Evolutionary conservation across 139 green algal species (phyloP).

Genomic region (Deuterostichococcus epilithicus): DNA sequence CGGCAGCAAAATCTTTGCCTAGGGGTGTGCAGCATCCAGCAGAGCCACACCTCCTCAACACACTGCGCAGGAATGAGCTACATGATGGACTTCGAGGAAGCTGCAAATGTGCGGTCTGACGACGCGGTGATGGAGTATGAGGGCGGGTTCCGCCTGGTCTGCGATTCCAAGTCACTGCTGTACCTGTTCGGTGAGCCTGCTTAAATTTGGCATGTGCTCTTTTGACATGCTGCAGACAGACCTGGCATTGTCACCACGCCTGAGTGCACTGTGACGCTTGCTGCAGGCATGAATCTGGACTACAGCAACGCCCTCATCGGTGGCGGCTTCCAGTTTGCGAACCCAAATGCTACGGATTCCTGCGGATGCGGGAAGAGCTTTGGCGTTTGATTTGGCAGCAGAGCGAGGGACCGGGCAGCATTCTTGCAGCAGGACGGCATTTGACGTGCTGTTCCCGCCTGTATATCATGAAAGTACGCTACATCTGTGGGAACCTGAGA

Average conservation of each 20-base stretch:
- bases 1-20: not conserved
- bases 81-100: conserved; percentile 84
- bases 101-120: conserved; percentile 53
- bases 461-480: too few species aligned
- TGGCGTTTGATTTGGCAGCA: conserved; percentile 42
- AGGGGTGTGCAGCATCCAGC: too few species aligned
- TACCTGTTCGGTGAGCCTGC: conserved; percentile 80
- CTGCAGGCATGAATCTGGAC: conserved; percentile 55
- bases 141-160: conserved; percentile 58
- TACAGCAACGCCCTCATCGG: conserved; percentile 79
- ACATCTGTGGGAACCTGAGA: too few species aligned
- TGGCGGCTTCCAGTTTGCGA: conserved; percentile 79
- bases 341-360: conserved; percentile 75
- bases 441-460: not conserved
- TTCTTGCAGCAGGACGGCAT: not conserved
- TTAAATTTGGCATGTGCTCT: not conserved
- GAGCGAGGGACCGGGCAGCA: not conserved
- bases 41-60: not conserved
- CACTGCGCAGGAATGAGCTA: conserved; percentile 70
- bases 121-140: conserved; percentile 57
- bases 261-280: not conserved
- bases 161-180: conserved; percentile 86
- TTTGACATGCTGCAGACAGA: not conserved
- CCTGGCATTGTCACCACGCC: not conserved
- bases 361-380: conserved; percentile 91